These are phyloP conservation scores for Penicillium cinerascens DNA, from an alignment of 495 filamentous ascomycete genomes.

Conservation along the genomic window DNA sequence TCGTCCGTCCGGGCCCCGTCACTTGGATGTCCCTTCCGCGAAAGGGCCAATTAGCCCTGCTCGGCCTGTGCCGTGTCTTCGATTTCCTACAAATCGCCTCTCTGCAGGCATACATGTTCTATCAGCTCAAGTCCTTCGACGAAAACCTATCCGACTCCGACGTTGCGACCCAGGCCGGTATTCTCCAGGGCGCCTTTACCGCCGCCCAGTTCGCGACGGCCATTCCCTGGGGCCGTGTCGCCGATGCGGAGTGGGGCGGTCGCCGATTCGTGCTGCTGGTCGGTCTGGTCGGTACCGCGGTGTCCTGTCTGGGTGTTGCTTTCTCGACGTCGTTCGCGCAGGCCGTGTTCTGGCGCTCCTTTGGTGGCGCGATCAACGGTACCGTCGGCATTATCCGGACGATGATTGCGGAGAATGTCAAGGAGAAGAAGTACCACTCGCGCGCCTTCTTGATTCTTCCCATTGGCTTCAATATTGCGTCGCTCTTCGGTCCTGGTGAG, in stretches of 20 bases:
- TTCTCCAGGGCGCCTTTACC: slow-evolving; percentile 76
- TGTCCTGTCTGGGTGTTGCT: slow-evolving; percentile 75
- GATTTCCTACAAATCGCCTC: slow-evolving; percentile 49
- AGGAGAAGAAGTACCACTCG: slow-evolving; percentile 66
- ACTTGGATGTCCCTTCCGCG: slow-evolving; percentile 67
- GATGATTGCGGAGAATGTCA: slow-evolving; percentile 77
- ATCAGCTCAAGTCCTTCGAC: slow-evolving; percentile 70
- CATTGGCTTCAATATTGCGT: slow-evolving; percentile 75
- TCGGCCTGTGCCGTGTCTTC: slow-evolving; percentile 69
- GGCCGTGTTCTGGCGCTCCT: slow-evolving; percentile 67
- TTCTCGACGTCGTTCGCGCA: slow-evolving; percentile 69
- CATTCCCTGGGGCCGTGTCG: slow-evolving; percentile 77
- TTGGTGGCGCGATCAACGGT: slow-evolving; percentile 77
- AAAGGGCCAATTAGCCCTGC: slow-evolving; percentile 69
- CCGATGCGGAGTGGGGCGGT: slow-evolving; percentile 66
- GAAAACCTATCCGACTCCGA: slow-evolving; percentile 59
- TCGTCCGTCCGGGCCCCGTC: slow-evolving; percentile 39
- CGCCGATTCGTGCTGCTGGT: slow-evolving; percentile 76
- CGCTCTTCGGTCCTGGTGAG: slow-evolving; percentile 67
- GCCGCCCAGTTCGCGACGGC: slow-evolving; percentile 81
- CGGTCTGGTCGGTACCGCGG: slow-evolving; percentile 66
- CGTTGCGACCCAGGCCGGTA: slow-evolving; percentile 73
- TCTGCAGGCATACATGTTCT: slow-evolving; percentile 70
- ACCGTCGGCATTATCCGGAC: slow-evolving; percentile 80
- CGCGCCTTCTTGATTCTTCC: slow-evolving; percentile 67